Evolutionary conservation across 768 basidiomycete species (phyloP).

Genomic region (Russula virescens): DNA sequence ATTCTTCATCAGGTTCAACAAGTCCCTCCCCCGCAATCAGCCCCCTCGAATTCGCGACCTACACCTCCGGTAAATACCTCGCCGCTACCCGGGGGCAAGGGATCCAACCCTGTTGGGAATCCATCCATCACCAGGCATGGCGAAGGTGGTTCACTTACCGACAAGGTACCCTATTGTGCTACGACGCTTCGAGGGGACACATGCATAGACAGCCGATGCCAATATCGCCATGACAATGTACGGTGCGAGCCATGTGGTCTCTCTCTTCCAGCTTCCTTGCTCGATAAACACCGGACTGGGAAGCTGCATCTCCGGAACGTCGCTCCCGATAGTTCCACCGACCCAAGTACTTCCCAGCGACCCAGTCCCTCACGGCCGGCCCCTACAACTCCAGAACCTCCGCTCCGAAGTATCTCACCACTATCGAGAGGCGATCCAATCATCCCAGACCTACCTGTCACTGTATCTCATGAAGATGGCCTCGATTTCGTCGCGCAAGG

Average conservation of each 20-base stretch:
- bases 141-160: background rate
- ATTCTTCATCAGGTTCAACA: background rate
- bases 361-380: background rate
- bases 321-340: background rate
- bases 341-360: background rate
- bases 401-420: background rate
- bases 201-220: conserved; percentile 22
- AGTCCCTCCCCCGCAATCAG: background rate
- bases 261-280: background rate
- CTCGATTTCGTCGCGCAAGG: conserved; percentile 1
- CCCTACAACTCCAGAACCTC: background rate
- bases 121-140: no score
- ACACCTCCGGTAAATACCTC: background rate
- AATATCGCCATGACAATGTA: conserved; percentile 23
- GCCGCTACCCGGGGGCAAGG: background rate
- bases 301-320: conserved; percentile 7
- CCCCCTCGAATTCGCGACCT: background rate
- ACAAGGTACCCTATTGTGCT: conserved; percentile 8
- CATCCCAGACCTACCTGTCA: background rate
- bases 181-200: conserved; percentile 15
- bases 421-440: background rate
- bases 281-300: background rate
- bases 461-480: conserved; percentile 10
- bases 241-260: conserved; percentile 27
- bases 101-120: no score